Percentiles rank a stretch among this genome's conserved stretches.
Conservation (phyloP, 2,329 filamentous ascomycete genomes). For the Stemphylium lycopersici region DNA sequence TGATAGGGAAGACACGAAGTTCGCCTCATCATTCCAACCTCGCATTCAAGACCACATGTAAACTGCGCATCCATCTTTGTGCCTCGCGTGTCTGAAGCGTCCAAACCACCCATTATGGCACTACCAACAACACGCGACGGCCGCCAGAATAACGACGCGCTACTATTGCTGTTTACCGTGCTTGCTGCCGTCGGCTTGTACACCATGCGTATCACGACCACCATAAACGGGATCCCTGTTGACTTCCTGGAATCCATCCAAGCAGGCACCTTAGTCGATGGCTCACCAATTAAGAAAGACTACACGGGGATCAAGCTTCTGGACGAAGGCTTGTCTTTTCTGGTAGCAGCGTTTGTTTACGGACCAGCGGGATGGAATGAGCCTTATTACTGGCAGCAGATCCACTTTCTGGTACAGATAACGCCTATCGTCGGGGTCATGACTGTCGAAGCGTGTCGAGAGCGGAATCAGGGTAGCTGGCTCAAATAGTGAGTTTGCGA, state of each 20-base stretch:
- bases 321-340: conserved; percentile 15
- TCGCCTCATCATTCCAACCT: background rate
- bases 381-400: conserved; percentile 22
- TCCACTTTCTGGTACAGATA: conserved; percentile 23
- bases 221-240: conserved; percentile 8
- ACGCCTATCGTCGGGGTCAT: conserved; percentile 10
- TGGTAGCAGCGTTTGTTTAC: conserved; percentile 20
- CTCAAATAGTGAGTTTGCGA: conserved; percentile 22
- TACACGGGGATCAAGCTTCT: conserved; percentile 18
- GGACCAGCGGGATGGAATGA: conserved; percentile 20
- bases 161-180: conserved; percentile 2
- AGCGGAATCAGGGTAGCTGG: conserved; percentile 21
- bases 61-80: background rate
- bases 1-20: background rate
- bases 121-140: conserved; percentile 2
- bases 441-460: conserved; percentile 25
- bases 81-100: background rate
- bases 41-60: background rate
- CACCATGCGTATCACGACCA: conserved; percentile 19
- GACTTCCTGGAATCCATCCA: conserved; percentile 6
- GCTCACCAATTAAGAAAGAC: conserved; percentile 17
- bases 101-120: conserved; percentile 12
- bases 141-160: conserved; percentile 17
- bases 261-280: conserved; percentile 15
- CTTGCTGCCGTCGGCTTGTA: conserved; percentile 13